These are phyloP conservation scores for Neoconidiobolus thromboides DNA, from an alignment of 371 early-diverging fungal species.

Conservation along the genomic window DNA sequence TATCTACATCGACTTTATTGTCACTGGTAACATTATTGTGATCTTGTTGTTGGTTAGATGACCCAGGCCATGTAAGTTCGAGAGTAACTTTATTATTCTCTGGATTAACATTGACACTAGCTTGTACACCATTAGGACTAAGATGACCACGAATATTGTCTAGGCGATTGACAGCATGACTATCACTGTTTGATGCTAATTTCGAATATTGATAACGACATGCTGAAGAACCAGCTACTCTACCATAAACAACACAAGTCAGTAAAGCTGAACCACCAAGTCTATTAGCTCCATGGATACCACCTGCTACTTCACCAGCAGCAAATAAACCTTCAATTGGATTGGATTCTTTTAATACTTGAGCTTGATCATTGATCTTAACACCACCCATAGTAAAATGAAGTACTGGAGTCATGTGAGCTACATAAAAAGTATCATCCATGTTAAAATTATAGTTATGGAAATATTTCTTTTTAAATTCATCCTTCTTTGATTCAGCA, in stretches of 20 bases:
- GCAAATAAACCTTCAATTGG: constrained; percentile 68
- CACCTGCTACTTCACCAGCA: constrained; percentile 77
- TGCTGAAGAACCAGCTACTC: constrained; percentile 72
- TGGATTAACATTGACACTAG: constrained; percentile 23
- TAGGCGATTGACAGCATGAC: constrained; percentile 45
- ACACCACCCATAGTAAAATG: constrained; percentile 97
- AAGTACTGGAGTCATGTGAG: constrained; percentile 74
- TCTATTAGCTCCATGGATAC: constrained; percentile 72
- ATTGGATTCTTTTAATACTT: constrained; percentile 38
- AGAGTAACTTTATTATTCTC: constrained; percentile 35
- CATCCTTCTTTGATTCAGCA: constrained; percentile 50
- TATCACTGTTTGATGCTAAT: constrained; percentile 18
- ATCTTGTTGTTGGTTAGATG: constrained; percentile 8
- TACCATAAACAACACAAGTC: constrained; percentile 92
- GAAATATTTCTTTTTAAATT: constrained; percentile 85
- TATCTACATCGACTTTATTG: too few relatives aligned
- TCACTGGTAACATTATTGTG: neutral
- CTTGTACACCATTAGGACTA: constrained; percentile 27
- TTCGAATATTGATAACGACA: constrained; percentile 36
- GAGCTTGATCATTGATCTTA: constrained; percentile 60
- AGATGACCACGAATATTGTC: constrained; percentile 50
- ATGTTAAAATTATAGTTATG: constrained; percentile 56
- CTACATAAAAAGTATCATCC: constrained; percentile 60
- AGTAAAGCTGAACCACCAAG: constrained; percentile 72
- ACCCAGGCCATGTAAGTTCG: constrained; percentile 32